Percentiles rank a stretch among this genome's conserved stretches.
Evolutionary conservation across 1,284 basidiomycete species (phyloP).

Genomic region (Heliocybe sulcata): DNA sequence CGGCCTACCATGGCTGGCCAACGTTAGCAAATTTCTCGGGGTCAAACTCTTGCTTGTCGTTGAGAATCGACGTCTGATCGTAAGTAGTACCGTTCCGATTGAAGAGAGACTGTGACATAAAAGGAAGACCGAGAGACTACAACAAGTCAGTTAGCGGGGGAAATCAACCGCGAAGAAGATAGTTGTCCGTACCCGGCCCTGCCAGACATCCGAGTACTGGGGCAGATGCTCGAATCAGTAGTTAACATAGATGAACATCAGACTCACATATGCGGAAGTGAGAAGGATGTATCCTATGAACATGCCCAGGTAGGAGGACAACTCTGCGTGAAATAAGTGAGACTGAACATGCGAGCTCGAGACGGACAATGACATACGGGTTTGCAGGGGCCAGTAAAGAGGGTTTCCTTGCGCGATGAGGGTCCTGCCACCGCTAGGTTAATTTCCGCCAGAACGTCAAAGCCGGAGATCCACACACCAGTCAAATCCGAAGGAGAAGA

Average conservation of each 20-base stretch:
- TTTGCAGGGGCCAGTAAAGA: slow-evolving; percentile 15
- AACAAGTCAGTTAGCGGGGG: neutral
- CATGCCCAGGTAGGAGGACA: slow-evolving; percentile 12
- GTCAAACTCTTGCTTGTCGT: slow-evolving; percentile 41
- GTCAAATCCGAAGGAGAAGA: slow-evolving; percentile 16
- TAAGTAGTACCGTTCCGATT: slow-evolving; percentile 39
- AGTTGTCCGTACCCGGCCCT: neutral
- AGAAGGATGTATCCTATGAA: slow-evolving; percentile 12
- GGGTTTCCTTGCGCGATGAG: slow-evolving; percentile 16
- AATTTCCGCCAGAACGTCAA: neutral
- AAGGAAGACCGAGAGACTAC: slow-evolving; percentile 3
- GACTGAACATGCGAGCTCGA: neutral
- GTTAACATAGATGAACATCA: neutral
- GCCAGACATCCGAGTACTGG: neutral
- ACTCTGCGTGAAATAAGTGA: slow-evolving; percentile 1
- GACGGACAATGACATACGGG: slow-evolving; percentile 9
- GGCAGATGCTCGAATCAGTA: neutral
- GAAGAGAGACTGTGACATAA: slow-evolving; percentile 2
- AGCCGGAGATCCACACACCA: slow-evolving; percentile 8
- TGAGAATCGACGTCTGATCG: slow-evolving; percentile 38
- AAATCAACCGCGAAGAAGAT: neutral
- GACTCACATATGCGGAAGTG: slow-evolving; percentile 11
- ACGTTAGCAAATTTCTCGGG: slow-evolving; percentile 31
- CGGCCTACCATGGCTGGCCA: slow-evolving; percentile 27
- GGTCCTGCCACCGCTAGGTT: slow-evolving; percentile 3